Evolutionary conservation across 805 yeast genomes (phyloP).

Genomic region (Sugiyamaella marilandica): DNA sequence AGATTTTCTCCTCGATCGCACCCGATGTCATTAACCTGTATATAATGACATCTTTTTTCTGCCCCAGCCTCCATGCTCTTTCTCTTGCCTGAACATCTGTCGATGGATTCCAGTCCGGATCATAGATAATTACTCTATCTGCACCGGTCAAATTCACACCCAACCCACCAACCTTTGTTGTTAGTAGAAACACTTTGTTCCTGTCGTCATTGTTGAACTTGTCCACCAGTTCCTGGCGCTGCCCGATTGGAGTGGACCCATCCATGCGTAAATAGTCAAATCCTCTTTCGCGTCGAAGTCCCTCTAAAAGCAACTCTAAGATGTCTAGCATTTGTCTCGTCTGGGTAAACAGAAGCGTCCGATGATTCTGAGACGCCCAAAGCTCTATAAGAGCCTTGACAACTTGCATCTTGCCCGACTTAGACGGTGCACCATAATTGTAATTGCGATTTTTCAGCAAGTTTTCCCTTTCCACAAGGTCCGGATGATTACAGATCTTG

Average conservation of each 20-base stretch:
- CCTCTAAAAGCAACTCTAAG: conserved; percentile 59
- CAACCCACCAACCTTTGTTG: conserved; percentile 94
- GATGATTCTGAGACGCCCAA: conserved; percentile 75
- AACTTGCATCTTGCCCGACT: conserved; percentile 89
- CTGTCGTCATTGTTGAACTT: conserved; percentile 59
- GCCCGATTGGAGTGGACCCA: conserved; percentile 79
- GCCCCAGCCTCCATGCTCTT: conserved; percentile 96
- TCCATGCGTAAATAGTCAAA: conserved; percentile 80
- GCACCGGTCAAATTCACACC: conserved; percentile 96
- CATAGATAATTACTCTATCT: conserved; percentile 85
- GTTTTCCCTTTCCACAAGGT: conserved; percentile 52
- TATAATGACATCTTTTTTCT: conserved; percentile 83
- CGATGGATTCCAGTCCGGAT: conserved; percentile 99
- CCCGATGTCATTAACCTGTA: conserved; percentile 92
- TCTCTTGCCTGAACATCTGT: conserved; percentile 97
- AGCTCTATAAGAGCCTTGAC: conserved; percentile 64
- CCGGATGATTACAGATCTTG: conserved; percentile 96
- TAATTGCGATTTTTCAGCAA: conserved; percentile 32
- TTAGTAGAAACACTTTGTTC: conserved; percentile 66
- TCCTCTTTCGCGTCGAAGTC: conserved; percentile 30
- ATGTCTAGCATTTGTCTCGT: conserved; percentile 92
- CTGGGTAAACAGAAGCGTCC: conserved; percentile 83
- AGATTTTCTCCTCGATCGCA: conserved; percentile 92
- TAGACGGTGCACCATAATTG: conserved; percentile 41
- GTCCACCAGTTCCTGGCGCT: conserved; percentile 77